These are phyloP conservation scores for Cytidiella melzeri DNA, from an alignment of 768 basidiomycete genomes.

Conservation along the genomic window DNA sequence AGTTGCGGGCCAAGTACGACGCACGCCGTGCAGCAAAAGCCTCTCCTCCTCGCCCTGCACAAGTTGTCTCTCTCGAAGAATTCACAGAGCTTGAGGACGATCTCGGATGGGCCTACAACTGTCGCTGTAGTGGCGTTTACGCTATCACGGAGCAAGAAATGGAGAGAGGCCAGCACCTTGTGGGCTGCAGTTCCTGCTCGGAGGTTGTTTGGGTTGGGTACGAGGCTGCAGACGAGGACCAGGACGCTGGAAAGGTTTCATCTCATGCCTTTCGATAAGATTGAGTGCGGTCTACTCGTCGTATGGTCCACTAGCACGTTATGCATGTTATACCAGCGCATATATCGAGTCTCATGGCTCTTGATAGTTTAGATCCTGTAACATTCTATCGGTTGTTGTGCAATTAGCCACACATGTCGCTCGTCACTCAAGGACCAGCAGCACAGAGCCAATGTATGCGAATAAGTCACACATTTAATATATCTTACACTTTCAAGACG, in stretches of 20 bases:
- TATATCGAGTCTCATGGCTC: too few relatives aligned
- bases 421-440: too few relatives aligned
- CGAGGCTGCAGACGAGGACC: constrained; percentile 33
- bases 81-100: constrained; percentile 38
- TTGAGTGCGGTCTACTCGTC: too few relatives aligned
- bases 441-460: too few relatives aligned
- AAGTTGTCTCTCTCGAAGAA: constrained; percentile 73
- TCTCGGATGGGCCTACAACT: constrained; percentile 47
- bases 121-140: constrained; percentile 73
- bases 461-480: too few relatives aligned
- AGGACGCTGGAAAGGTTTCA: background rate
- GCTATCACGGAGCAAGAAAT: constrained; percentile 50
- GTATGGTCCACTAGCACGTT: background rate
- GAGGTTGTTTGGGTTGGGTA: constrained; percentile 87
- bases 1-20: constrained; percentile 50
- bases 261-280: too few relatives aligned
- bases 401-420: too few relatives aligned
- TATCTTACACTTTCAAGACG: too few relatives aligned
- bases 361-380: too few relatives aligned
- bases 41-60: constrained; percentile 58
- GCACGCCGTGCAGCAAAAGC: constrained; percentile 4
- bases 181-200: constrained; percentile 71
- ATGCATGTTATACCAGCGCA: too few relatives aligned
- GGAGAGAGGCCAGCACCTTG: constrained; percentile 66
- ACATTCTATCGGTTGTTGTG: too few relatives aligned